Conservation (phyloP, 2,329 filamentous ascomycete genomes). For the Cryoendolithus antarcticus region DNA sequence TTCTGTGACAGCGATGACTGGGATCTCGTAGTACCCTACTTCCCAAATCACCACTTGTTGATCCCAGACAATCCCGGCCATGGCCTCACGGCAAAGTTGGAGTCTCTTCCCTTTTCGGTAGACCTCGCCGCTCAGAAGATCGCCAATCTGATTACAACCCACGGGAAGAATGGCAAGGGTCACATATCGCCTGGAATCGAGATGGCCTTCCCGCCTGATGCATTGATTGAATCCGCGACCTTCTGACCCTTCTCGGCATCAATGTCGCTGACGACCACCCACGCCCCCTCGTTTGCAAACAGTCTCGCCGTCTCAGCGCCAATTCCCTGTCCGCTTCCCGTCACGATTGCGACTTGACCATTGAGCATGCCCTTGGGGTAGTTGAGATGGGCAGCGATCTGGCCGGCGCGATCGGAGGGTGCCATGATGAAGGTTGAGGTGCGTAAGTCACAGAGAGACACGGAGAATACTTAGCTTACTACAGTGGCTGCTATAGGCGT, state of each 20-base stretch:
- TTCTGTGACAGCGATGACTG: slow-evolving; percentile 10
- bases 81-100: slow-evolving; percentile 7
- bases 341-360: slow-evolving; percentile 77
- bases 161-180: slow-evolving; percentile 10
- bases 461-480: too few species aligned
- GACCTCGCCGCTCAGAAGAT: slow-evolving; percentile 10
- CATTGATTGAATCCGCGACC: slow-evolving; percentile 60
- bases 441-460: not conserved
- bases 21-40: slow-evolving; percentile 12
- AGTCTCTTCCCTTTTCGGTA: slow-evolving; percentile 11
- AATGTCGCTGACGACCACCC: slow-evolving; percentile 73
- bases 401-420: slow-evolving; percentile 35
- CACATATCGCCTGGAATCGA: slow-evolving; percentile 63
- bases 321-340: slow-evolving; percentile 67
- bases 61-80: slow-evolving; percentile 15
- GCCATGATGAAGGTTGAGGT: slow-evolving; percentile 11
- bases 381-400: slow-evolving; percentile 69
- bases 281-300: slow-evolving; percentile 64
- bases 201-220: slow-evolving; percentile 53
- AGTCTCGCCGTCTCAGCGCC: slow-evolving; percentile 54
- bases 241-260: slow-evolving; percentile 59
- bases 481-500: too few species aligned
- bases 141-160: slow-evolving; percentile 9
- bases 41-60: slow-evolving; percentile 13
- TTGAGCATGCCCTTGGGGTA: slow-evolving; percentile 67